These are phyloP conservation scores for Leccinum sublutescens DNA, from an alignment of 768 basidiomycete species.

Conservation along the genomic window DNA sequence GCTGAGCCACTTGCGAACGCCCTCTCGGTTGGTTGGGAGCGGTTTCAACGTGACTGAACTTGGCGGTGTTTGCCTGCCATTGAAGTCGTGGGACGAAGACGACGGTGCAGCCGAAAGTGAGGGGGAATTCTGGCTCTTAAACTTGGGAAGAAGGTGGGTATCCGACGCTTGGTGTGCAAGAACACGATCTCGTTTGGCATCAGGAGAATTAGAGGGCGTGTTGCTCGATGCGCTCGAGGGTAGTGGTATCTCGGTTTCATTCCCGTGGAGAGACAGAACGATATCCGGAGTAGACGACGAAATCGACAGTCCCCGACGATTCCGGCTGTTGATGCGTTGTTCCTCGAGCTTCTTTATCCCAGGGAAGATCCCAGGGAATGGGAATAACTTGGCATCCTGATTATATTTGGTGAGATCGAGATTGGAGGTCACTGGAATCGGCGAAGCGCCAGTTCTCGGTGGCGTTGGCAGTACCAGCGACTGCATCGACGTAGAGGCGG, in stretches of 20 bases:
- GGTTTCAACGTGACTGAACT: slow-evolving; percentile 36
- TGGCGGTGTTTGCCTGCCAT: slow-evolving; percentile 34
- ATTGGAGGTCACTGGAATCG: slow-evolving; percentile 73
- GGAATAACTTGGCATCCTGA: slow-evolving; percentile 70
- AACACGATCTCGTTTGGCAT: slow-evolving; percentile 55
- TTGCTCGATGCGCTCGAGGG: slow-evolving; percentile 50
- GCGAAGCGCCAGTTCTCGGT: slow-evolving; percentile 61
- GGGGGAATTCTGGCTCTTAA: slow-evolving; percentile 40
- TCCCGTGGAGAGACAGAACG: slow-evolving; percentile 41
- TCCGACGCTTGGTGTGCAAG: slow-evolving; percentile 71
- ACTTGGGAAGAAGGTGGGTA: slow-evolving; percentile 57
- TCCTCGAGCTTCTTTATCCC: slow-evolving; percentile 80
- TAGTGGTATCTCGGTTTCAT: slow-evolving; percentile 44
- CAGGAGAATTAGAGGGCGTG: slow-evolving; percentile 49
- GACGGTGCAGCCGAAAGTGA: slow-evolving; percentile 43
- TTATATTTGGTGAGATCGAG: slow-evolving; percentile 73
- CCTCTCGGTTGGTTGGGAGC: slow-evolving; percentile 74
- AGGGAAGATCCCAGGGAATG: slow-evolving; percentile 92
- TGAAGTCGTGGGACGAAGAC: slow-evolving; percentile 51
- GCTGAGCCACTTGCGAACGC: slow-evolving; percentile 78
- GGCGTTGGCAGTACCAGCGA: slow-evolving; percentile 57
- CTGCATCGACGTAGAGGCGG: slow-evolving; percentile 61
- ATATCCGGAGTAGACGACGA: slow-evolving; percentile 52
- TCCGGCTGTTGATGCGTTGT: slow-evolving; percentile 54
- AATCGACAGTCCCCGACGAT: slow-evolving; percentile 49